Base-by-base conservation (phyloP, 495 filamentous ascomycete species). In the Hypoxylon subgilvum region DNA sequence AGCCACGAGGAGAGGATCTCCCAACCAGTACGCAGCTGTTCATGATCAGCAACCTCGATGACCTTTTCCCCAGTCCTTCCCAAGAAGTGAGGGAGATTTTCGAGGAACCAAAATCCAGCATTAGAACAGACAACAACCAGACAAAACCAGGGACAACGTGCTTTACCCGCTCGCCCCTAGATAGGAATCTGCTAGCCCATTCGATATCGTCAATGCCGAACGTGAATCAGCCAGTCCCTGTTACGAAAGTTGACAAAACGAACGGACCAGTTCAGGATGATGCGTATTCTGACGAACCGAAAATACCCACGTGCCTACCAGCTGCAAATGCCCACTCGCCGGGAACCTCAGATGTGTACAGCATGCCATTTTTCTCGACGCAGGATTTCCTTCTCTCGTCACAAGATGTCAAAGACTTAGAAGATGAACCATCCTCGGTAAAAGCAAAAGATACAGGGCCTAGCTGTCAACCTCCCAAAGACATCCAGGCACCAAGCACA, bases 341-440 rank as follows among this genome's bases (percentile, higher is more conserved):
- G 16, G 50, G 32, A 12, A 36, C 16, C 17, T 61, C 41, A 0
- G 59, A 57, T 0, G 22, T 32, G 27, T 58, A 61, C 14, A 55
- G 69, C 6, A 58, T 69, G 2, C 62, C 69, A 0, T 71, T 77
- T 28, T 60, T 78, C 28, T 79, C 69, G 3, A 76, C 79, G 0
- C 79, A 79, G 44, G 79, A 82, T 55, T 43, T 77, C 0, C 34
- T 68, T 0, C 47, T 80, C 8, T 79, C 76, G 0, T 78, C 78
- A 1, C 77, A 80, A 57, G 79, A 82, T 18, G 41, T 80, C 3
- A 68, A 65, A 22, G 79, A 82, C 17, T 58, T 81, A 13, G 73
- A 72, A 30, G 63, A 51, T 61, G 65, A 28, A 52, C 57, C 13
- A 52, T 61, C 34, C 13, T 61, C 38, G 48, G 23, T 35, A 52